Base-by-base conservation (phyloP, 805 yeast species). In the Teunomyces atbi region DNA sequence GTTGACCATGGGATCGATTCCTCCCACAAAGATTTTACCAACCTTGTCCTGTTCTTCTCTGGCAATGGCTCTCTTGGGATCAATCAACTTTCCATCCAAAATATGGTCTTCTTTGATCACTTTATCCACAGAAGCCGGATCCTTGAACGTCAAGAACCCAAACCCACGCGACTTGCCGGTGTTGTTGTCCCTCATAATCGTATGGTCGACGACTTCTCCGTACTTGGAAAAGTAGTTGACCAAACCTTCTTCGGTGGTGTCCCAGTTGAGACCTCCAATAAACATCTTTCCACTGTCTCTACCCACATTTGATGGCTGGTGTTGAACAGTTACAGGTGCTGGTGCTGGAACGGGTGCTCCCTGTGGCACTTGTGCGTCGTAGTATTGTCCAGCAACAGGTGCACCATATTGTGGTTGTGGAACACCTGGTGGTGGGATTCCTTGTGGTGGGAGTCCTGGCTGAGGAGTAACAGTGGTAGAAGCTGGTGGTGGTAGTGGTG, bases 201-300 rank as follows among this genome's bases (percentile, higher is more conserved):
- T 88, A 59, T 87, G 81, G 54, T 91, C 97, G 35, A 81, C 64
- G 45, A 92, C 91, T 53, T 86, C 92, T 56, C 99, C 99, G 63
- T 80, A 92, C 65, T 91, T 84, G 41, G 84, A 73, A 64, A 92
- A 92, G 64, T 92, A 92, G 45, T 82, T 84, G 55, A 78, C 82
- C 68, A 92, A 71, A 28, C 86, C 81, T 52, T 90, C 96, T 61
- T 92, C 98, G 11, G 91, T 84, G 12, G 99, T 92, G 62, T 92
- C 97, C 98, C 98, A 92, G 61, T 92, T 94, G 58, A 92, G 81
- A 42, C 99, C 99, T 52, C 99, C 99, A 65, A 89, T 81, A 60
- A 90, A 90, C 96, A 90, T 87, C 63, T 90, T 90, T 45, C 96
- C 95, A 53, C 83, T 83, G 58, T 88, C 96, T 44, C 58, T 64